Conservation (phyloP, 129 eudicot species). For the Pittosporum tobira region DNA sequence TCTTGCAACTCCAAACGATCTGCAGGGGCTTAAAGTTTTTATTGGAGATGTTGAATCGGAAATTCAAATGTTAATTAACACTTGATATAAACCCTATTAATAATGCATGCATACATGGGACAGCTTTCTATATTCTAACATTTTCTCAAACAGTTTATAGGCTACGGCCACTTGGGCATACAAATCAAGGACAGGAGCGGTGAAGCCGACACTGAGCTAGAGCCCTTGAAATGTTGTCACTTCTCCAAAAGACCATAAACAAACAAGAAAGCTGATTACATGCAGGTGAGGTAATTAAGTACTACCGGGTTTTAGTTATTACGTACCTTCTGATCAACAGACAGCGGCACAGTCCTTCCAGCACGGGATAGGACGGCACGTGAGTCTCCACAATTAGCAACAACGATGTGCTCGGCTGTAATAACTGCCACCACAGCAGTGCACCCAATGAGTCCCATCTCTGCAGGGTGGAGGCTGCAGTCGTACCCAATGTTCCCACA, state of each 20-base stretch:
- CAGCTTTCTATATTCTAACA: too few relatives aligned
- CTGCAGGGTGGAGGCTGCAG: background rate
- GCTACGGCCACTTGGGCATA: background rate
- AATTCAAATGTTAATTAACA: too few relatives aligned
- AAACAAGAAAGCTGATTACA: background rate
- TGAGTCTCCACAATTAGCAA: constrained; percentile 47
- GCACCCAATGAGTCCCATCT: constrained; percentile 36
- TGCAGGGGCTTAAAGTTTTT: too few relatives aligned
- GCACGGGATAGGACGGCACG: constrained; percentile 41
- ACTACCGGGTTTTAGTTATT: background rate
- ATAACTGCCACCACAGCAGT: constrained; percentile 42
- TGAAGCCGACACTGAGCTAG: background rate
- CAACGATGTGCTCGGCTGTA: constrained; percentile 20
- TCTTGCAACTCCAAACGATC: too few relatives aligned
- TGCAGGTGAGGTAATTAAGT: too few relatives aligned
- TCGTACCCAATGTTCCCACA: background rate
- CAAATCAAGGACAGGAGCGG: background rate
- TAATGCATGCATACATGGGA: background rate
- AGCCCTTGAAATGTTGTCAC: background rate
- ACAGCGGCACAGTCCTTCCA: constrained; percentile 24
- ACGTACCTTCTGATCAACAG: constrained; percentile 46
- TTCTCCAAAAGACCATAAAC: background rate
- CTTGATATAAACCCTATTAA: too few relatives aligned
- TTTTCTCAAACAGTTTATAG: background rate
- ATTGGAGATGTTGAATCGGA: too few relatives aligned